These are phyloP conservation scores for Blastobotrys indianensis DNA, from an alignment of 1,139 yeast genomes.

Conservation along the genomic window DNA sequence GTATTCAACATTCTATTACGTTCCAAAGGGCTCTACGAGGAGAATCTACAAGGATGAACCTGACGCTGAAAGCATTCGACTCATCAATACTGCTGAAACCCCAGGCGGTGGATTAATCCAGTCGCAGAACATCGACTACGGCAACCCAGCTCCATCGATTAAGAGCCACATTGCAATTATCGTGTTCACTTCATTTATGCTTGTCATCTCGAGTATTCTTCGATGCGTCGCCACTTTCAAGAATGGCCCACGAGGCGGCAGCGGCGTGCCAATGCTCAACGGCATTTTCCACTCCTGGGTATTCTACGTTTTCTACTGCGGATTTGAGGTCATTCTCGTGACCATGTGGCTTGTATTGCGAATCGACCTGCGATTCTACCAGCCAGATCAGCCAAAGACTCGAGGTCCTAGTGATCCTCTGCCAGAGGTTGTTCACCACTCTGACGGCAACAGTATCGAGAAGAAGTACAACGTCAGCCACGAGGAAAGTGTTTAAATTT, in stretches of 20 bases:
- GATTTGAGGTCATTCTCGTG: constrained; percentile 52
- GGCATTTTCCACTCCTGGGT: constrained; percentile 49
- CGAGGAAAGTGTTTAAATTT: not conserved
- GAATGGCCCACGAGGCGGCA: constrained; percentile 30
- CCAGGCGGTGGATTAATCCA: constrained; percentile 9
- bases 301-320: constrained; percentile 65
- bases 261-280: constrained; percentile 27
- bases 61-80: constrained; percentile 1
- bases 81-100: constrained; percentile 4
- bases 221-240: constrained; percentile 53
- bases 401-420: not conserved
- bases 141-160: constrained; percentile 4
- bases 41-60: not conserved
- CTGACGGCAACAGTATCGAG: not conserved
- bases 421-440: not conserved
- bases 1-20: constrained; percentile 43
- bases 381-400: constrained; percentile 47
- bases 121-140: not conserved
- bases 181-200: constrained; percentile 43
- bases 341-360: constrained; percentile 54
- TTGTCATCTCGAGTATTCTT: constrained; percentile 51
- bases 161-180: constrained; percentile 36
- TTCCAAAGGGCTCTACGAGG: constrained; percentile 23
- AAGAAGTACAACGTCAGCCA: not conserved
- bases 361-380: constrained; percentile 70